These are phyloP conservation scores for Lactarius vividus DNA, from an alignment of 768 basidiomycete species.

Conservation along the genomic window DNA sequence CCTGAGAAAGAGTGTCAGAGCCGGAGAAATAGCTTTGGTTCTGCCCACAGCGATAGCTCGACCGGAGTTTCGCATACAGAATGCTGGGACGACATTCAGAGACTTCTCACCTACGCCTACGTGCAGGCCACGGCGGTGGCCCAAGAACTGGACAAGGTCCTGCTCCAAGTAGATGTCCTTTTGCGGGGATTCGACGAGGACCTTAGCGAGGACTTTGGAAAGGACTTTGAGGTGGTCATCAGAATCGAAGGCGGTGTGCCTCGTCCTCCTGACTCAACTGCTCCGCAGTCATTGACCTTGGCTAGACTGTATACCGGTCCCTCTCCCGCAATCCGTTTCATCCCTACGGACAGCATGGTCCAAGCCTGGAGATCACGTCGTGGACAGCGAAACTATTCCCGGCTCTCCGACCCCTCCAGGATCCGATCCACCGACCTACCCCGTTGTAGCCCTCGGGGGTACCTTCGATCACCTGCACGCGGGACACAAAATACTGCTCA, in stretches of 20 bases:
- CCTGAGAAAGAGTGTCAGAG: slow-evolving; percentile 8
- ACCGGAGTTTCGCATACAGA: slow-evolving; percentile 40
- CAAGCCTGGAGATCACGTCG: slow-evolving; percentile 21
- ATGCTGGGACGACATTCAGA: slow-evolving; percentile 67
- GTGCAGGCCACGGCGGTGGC: slow-evolving; percentile 80
- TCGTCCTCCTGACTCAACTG: background rate
- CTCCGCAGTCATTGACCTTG: background rate
- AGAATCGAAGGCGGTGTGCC: slow-evolving; percentile 31
- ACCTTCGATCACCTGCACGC: slow-evolving; percentile 98
- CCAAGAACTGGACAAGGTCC: slow-evolving; percentile 60
- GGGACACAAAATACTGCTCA: slow-evolving; percentile 94
- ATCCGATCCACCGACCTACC: slow-evolving; percentile 38
- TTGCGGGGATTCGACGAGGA: slow-evolving; percentile 55
- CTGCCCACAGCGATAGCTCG: slow-evolving; percentile 17
- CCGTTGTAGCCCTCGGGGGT: slow-evolving; percentile 86
- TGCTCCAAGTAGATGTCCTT: slow-evolving; percentile 77
- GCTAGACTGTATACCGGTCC: slow-evolving; percentile 28
- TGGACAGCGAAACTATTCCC: slow-evolving; percentile 8
- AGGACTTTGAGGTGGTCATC: slow-evolving; percentile 37
- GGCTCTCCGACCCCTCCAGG: slow-evolving; percentile 19
- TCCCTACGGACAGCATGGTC: slow-evolving; percentile 25
- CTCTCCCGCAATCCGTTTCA: slow-evolving; percentile 25
- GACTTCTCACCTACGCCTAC: slow-evolving; percentile 79
- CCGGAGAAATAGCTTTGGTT: slow-evolving; percentile 17
- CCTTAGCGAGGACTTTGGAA: slow-evolving; percentile 38